Evolutionary conservation across 306 rosid genomes (phyloP).

Genomic region (Argentina anserina): DNA sequence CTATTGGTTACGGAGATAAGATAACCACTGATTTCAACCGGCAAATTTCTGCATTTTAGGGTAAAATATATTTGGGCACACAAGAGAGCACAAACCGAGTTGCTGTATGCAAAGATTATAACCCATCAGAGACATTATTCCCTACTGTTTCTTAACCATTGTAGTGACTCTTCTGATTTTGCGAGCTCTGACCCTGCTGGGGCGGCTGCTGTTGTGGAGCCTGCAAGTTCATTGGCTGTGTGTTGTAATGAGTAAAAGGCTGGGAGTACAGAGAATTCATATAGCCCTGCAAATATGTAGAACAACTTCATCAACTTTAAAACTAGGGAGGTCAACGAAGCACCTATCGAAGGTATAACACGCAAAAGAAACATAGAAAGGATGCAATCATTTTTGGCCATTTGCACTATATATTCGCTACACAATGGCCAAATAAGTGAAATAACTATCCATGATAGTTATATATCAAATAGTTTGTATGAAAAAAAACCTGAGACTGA

Average conservation of each 20-base stretch:
- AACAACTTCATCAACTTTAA: neutral
- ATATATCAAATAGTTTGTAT: conserved; percentile 10
- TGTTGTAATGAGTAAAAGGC: conserved; percentile 92
- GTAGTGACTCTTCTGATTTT: conserved; percentile 88
- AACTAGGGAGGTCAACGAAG: neutral
- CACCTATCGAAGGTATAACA: neutral
- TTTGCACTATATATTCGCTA: neutral
- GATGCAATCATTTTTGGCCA: neutral
- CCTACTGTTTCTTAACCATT: conserved; percentile 62
- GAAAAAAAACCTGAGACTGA: conserved; percentile 81
- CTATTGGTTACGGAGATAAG: conserved; percentile 37
- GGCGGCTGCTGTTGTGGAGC: conserved; percentile 80
- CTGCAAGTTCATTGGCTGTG: conserved; percentile 82
- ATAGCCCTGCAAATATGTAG: conserved; percentile 47
- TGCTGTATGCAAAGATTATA: conserved; percentile 81
- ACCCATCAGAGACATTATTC: conserved; percentile 74
- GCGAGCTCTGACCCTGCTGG: conserved; percentile 74
- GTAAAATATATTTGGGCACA: conserved; percentile 58
- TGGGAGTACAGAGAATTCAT: conserved; percentile 94
- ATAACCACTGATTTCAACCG: conserved; percentile 32
- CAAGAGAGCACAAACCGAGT: conserved; percentile 79
- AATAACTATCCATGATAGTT: neutral
- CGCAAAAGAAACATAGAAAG: neutral
- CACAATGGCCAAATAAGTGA: neutral
- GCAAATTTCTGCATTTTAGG: conserved; percentile 43